Evolutionary conservation across 1,139 yeast genomes (phyloP).

Genomic region (Yamadazyma taylorii): DNA sequence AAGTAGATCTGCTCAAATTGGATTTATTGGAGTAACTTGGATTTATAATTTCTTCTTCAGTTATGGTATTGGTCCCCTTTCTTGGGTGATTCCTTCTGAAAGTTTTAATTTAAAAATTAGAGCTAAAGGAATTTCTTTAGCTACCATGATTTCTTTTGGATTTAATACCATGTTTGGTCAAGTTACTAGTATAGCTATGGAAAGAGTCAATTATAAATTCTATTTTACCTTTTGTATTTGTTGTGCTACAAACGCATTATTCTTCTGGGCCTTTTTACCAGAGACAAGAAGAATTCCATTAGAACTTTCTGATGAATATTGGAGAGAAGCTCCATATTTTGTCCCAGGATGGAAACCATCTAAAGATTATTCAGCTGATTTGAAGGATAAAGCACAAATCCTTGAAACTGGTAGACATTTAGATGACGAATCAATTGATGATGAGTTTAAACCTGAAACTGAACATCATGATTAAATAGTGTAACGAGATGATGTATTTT

Average conservation of each 20-base stretch:
- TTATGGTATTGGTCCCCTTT: constrained; percentile 34
- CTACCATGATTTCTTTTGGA: constrained; percentile 28
- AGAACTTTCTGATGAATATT: constrained; percentile 24
- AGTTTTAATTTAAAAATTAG: constrained; percentile 25
- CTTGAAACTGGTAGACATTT: constrained; percentile 14
- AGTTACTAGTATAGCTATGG: constrained; percentile 35
- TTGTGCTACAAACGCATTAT: constrained; percentile 24
- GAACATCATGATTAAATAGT: constrained; percentile 16
- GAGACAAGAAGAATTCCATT: constrained; percentile 26
- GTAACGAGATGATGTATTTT: no score
- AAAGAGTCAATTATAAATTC: constrained; percentile 14
- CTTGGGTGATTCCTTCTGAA: constrained; percentile 27
- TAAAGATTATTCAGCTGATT: constrained; percentile 17
- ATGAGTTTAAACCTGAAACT: constrained; percentile 15
- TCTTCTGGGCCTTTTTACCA: constrained; percentile 28
- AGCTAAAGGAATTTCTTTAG: constrained; percentile 32
- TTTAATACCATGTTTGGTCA: constrained; percentile 38
- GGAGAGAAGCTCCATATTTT: constrained; percentile 21
- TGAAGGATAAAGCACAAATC: constrained; percentile 16
- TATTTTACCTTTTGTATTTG: constrained; percentile 21
- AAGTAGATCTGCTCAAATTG: constrained; percentile 18
- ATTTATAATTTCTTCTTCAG: constrained; percentile 30
- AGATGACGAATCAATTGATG: constrained; percentile 12
- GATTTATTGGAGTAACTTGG: constrained; percentile 35
- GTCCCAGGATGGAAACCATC: constrained; percentile 22